Base-by-base conservation (phyloP, 1,284 basidiomycete species). In the Abortiporus biennis region DNA sequence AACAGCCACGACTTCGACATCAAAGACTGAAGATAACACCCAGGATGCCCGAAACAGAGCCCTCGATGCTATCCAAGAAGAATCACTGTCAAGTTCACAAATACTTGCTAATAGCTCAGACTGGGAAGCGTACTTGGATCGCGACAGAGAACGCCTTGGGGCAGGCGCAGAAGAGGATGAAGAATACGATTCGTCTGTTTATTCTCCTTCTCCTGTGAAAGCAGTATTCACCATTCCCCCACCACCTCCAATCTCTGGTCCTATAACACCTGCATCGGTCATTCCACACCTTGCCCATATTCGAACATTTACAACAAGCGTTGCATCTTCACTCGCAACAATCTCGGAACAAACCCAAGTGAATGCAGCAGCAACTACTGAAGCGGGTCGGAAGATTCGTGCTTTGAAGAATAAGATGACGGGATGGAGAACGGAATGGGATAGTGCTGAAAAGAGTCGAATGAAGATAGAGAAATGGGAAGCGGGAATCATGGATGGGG, bases 311-410 rank as follows among this genome's bases (percentile, higher is more conserved):
- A 89, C 85, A 0, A 64, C 78, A 13, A 80, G 83, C 3, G 74
- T 89, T 35, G 77, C 82, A 31, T 66, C 78, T n/a, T 85, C 85
- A 6, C 72, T 90, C 29, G 73, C 78, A 3, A 76, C 77, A 25
- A 78, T 90, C 49, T 88, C 85, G n/a, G 86, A 90, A 54, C 86
- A 90, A 47, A 84, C 85, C 6, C 86, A 90, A 58, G 85, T 89
- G 37, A 87, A 88, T 53, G 78, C 83, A 15, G 87, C 83, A 0
- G 83, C 81, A 3, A 86, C 85, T 8, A 78, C 86, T 2, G 87
- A 90, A 47, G 84, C 87, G 2, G 87, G 86, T 34, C 71, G 86
- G 38, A 87, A 85, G 63, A 80, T 90, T 42, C 80, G 87, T 36
- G 82, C 84, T 15, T 62, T 88, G 46, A 87, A 86, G 66, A 89